Base-by-base conservation (phyloP, 768 basidiomycete species). In the Chiua virens region DNA sequence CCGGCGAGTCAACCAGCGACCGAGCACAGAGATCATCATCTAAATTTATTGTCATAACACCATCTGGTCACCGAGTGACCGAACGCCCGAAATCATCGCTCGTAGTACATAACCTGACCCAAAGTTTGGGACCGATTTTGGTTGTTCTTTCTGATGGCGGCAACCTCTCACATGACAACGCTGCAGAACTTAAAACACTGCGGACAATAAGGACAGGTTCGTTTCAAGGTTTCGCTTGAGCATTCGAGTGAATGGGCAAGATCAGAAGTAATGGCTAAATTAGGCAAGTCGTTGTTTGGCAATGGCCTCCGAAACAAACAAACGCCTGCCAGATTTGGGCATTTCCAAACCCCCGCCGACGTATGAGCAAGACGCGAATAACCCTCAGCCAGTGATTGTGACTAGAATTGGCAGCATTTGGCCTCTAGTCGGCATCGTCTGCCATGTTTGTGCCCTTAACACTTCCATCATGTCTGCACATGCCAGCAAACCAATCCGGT, bases 221-320 rank as follows among this genome's bases (percentile, higher is more conserved):
- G 27, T 30, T 10, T 13, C 34, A 34, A 34, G 14, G 34, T 34
- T 34, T 34, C 34, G 34, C 34, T 2, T 15, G 6, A 15, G 17
- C 34, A 34, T 3, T 1, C 7, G 32, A 7, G 3, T 1, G 6
- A 13, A 13, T 7, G 11, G 32, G 32, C 11, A 34, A 5, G 17
- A 34, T 34, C 15, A 34, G 45, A 35, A 32, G 17, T n/a, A 47
- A 25, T 8, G 11, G 11, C 42, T 22, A 27, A 36, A 57, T 41
- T 9, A 36, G 47, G 53, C 45, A 50, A 35, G 48, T 25, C 39
- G 28, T 51, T 67, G 45, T 67, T 67, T 67, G 57, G 57, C 68
- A 56, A 60, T n/a, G 15, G 52, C 65, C 43, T 68, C 52, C 15
- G 52, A 61, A 67, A 47, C 46, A 69, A 67, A 67, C 65, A 67